phyloP scores from a whole-genome alignment of 345 rosid genomes.

The Populus deltoides region DNA sequence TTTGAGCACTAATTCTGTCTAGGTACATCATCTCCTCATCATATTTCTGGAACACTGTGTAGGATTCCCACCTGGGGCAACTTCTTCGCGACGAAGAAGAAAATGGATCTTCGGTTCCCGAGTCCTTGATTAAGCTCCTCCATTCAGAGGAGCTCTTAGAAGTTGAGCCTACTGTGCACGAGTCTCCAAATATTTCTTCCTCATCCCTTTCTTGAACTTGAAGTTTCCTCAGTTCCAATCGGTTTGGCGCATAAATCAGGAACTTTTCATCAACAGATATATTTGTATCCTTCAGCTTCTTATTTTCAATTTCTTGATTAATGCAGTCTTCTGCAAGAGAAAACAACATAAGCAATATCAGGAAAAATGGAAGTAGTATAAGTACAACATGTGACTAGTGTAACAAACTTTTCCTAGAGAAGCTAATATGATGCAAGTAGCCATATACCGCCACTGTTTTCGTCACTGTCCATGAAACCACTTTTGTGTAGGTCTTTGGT shows the following conservation, averaged over 20 bases:
- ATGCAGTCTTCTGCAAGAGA: slow-evolving; percentile 11
- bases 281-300: slow-evolving; percentile 12
- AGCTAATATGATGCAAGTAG: neutral
- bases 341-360: slow-evolving; percentile 20
- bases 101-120: slow-evolving; percentile 82
- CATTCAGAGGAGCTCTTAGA: slow-evolving; percentile 99
- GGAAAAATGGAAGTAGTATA: neutral
- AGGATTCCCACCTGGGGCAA: slow-evolving; percentile 98
- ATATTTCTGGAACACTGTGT: slow-evolving; percentile 89
- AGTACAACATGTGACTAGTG: slow-evolving; percentile 8
- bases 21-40: slow-evolving; percentile 98
- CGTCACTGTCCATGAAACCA: slow-evolving; percentile 38
- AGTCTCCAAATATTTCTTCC: slow-evolving; percentile 66
- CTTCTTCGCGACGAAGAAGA: slow-evolving; percentile 90
- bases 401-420: slow-evolving; percentile 2
- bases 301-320: slow-evolving; percentile 10
- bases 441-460: slow-evolving; percentile 36
- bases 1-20: slow-evolving; percentile 73
- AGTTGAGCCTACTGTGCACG: slow-evolving; percentile 82
- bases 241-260: slow-evolving; percentile 24
- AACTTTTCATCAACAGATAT: slow-evolving; percentile 30
- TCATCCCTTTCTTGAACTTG: slow-evolving; percentile 41
- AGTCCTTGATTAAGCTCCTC: slow-evolving; percentile 88
- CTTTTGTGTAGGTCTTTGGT: slow-evolving; percentile 25
- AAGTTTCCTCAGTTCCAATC: slow-evolving; percentile 35